Conservation (phyloP, 371 early-diverging fungal genomes). For the Entomophthora muscae region DNA sequence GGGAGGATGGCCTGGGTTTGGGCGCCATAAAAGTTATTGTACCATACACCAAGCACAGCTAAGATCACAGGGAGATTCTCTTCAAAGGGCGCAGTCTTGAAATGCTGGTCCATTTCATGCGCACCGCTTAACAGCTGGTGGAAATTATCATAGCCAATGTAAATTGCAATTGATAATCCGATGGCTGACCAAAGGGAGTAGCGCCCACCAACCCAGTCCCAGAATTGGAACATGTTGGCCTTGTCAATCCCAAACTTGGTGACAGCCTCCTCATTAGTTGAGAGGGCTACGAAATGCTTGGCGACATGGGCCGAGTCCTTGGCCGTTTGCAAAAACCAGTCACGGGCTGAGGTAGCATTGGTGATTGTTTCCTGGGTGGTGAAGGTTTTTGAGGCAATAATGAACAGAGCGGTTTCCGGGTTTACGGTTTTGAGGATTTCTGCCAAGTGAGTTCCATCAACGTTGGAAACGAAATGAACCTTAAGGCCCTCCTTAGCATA, state of each 20-base stretch:
- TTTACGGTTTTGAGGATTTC: constrained; percentile 72
- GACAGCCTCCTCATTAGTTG: constrained; percentile 68
- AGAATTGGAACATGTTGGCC: constrained; percentile 95
- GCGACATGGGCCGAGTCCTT: constrained; percentile 83
- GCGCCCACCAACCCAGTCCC: no score
- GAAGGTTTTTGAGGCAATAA: constrained; percentile 97
- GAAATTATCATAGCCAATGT: constrained; percentile 94
- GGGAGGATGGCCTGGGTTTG: constrained; percentile 93
- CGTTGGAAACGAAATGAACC: constrained; percentile 95
- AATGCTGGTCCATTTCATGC: constrained; percentile 94
- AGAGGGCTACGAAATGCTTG: constrained; percentile 98
- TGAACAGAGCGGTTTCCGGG: constrained; percentile 89
- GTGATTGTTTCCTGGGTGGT: constrained; percentile 98
- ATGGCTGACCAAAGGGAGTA: constrained; percentile 98
- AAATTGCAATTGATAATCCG: constrained; percentile 90
- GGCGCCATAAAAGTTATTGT: constrained; percentile 92
- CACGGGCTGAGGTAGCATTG: constrained; percentile 87
- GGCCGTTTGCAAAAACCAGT: no score
- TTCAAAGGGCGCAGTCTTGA: constrained; percentile 67
- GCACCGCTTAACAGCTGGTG: constrained; percentile 81
- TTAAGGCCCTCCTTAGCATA: constrained; percentile 58
- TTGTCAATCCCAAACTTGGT: constrained; percentile 82
- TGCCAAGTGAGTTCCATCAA: constrained; percentile 94
- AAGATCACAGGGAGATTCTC: constrained; percentile 87
- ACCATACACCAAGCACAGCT: constrained; percentile 91